Conservation (phyloP, 2,329 filamentous ascomycete species). For the Epichloe sylvatica region DNA sequence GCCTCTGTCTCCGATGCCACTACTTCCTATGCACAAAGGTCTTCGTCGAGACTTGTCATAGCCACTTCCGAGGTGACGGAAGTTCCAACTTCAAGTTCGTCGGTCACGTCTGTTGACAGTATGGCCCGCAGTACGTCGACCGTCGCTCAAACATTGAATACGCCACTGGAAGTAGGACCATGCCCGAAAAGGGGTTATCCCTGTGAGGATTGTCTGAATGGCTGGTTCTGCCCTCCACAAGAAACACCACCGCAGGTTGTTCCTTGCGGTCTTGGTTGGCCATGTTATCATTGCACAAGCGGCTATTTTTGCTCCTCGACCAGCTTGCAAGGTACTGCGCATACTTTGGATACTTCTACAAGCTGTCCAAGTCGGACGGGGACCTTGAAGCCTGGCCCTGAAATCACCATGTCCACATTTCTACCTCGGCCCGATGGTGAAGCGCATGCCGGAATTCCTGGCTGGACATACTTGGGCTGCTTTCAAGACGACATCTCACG, state of each 20-base stretch:
- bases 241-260: constrained; percentile 17
- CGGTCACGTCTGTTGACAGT: neutral
- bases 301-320: constrained; percentile 15
- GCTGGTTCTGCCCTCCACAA: constrained; percentile 19
- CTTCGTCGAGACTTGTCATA: neutral
- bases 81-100: neutral
- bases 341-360: neutral
- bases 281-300: constrained; percentile 17
- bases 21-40: neutral
- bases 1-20: neutral
- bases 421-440: neutral
- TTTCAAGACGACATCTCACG: constrained; percentile 16
- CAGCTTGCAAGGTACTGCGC: neutral
- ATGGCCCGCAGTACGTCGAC: neutral
- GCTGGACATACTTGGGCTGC: constrained; percentile 19
- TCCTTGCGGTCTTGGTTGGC: constrained; percentile 18
- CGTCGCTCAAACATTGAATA: neutral
- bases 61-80: neutral
- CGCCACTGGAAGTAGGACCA: constrained; percentile 4
- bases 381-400: neutral
- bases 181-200: constrained; percentile 15
- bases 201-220: constrained; percentile 17
- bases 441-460: neutral
- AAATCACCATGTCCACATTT: neutral
- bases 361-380: neutral